Conservation (phyloP, 2,329 filamentous ascomycete genomes). For the Phoma sp. region DNA sequence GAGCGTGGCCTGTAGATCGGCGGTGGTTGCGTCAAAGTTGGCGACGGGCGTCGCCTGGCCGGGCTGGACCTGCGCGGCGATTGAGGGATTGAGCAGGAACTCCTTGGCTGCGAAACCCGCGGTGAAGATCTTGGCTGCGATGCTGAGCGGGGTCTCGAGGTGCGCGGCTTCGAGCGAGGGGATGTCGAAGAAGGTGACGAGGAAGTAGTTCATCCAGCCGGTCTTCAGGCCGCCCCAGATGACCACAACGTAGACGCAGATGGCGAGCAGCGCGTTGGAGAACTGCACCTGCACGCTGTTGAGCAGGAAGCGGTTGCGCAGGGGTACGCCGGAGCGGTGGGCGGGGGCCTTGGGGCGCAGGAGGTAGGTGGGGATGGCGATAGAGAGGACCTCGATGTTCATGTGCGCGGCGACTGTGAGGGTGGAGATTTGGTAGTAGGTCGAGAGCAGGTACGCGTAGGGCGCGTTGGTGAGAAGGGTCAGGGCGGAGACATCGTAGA, state of each 20-base stretch:
- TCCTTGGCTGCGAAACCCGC: conserved; percentile 75
- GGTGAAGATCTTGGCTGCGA: conserved; percentile 66
- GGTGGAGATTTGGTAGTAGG: conserved; percentile 77
- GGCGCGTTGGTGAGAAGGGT: conserved; percentile 76
- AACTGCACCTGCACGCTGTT: conserved; percentile 50
- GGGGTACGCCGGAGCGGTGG: conserved; percentile 63
- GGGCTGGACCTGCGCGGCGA: conserved; percentile 62
- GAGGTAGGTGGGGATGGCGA: conserved; percentile 76
- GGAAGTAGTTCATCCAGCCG: conserved; percentile 69
- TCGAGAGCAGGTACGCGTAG: conserved; percentile 74
- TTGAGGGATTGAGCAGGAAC: conserved; percentile 79
- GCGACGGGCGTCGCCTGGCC: conserved; percentile 56
- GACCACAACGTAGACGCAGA: conserved; percentile 76
- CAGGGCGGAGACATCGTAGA: conserved; percentile 54
- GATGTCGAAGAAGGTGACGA: conserved; percentile 80
- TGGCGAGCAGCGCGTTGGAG: conserved; percentile 72
- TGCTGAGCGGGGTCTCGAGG: conserved; percentile 59
- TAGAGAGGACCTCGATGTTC: conserved; percentile 71
- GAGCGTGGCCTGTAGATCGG: conserved; percentile 74
- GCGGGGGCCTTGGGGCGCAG: conserved; percentile 72
- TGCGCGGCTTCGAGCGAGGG: conserved; percentile 73
- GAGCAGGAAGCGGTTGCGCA: conserved; percentile 53
- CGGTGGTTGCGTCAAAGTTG: conserved; percentile 69
- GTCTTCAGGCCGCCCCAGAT: conserved; percentile 74
- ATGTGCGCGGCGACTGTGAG: conserved; percentile 68